Evolutionary conservation across 805 yeast species (phyloP).

Genomic region (Grigorovia yakushimaensis): DNA sequence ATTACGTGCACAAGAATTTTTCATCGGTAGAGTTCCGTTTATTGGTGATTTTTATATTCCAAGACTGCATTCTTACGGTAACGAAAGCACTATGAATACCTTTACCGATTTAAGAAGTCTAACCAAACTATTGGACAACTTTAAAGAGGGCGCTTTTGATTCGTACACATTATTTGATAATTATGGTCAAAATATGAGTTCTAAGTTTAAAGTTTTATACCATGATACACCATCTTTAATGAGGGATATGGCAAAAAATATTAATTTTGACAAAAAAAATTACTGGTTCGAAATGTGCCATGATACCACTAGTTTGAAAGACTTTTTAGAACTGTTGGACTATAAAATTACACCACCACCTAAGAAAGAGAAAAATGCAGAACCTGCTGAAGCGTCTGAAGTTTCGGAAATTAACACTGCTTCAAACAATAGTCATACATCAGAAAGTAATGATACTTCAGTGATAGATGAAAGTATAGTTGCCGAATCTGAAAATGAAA

Average conservation of each 20-base stretch:
- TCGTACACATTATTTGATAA: conserved; percentile 12
- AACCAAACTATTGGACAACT: conserved; percentile 7
- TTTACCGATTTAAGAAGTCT: conserved; percentile 14
- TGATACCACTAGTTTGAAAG: conserved; percentile 11
- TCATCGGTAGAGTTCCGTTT: conserved; percentile 20
- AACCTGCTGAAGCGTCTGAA: neutral
- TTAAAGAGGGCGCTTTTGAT: conserved; percentile 9
- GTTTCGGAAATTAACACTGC: neutral
- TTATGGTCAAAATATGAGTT: conserved; percentile 14
- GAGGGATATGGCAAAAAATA: conserved; percentile 9
- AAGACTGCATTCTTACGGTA: conserved; percentile 16
- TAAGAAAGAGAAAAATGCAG: conserved; percentile 1
- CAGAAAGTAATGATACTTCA: neutral
- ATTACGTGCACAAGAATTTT: conserved; percentile 18
- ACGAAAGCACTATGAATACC: conserved; percentile 7
- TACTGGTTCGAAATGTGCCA: conserved; percentile 23
- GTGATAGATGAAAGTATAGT: neutral
- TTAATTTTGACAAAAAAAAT: conserved; percentile 3
- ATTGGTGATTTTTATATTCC: conserved; percentile 25
- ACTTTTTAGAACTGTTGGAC: conserved; percentile 13
- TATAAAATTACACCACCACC: conserved; percentile 8
- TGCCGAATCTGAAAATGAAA: neutral
- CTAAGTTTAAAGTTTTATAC: conserved; percentile 16
- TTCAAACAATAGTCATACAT: too few relatives aligned
- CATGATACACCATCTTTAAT: conserved; percentile 17